Evolutionary conservation across 805 yeast genomes (phyloP), one percentile per base, ranked within the genome.

Genomic region (Pichia exigua): DNA sequence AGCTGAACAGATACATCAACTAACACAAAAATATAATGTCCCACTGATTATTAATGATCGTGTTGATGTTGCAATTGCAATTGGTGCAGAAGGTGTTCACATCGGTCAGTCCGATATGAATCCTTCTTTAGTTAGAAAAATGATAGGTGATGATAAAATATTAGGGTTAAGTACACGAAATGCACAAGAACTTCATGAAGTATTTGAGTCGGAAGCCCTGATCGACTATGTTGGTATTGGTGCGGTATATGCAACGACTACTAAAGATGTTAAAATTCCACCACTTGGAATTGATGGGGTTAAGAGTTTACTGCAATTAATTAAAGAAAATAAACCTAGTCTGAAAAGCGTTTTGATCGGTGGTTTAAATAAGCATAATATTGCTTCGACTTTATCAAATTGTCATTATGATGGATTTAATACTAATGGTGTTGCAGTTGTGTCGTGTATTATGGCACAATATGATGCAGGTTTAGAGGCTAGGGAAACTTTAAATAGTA

Each of bases 61-160:
- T 48, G 76, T 88, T 2, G 97, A 90, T 62, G 88, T 91, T 13
- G 97, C 96, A 0, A 69, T 91, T 44, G 97, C 97, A 0, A 74
- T 88, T 51, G 94, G 78, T 58, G 95, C 95, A 2, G 96, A 88
- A 56, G 54, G 54, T 35, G 84, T 91, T 10, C 97, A 90, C 69
- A 87, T 90, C 21, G 97, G 97, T 0, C 97, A 90, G 65, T 90
- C 83, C 49, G 97, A 90, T 63, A 87, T 90, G 87, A 76, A 77
- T 12, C 80, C 80, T 1, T 60, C 60, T 1, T 59, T 74, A 40
- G 94, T 80, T 1, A 68, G 97, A 39, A 61, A 71, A 59, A 61
- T 88, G 32, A 66, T 89, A 13, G 96, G 97, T 0, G 79, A 83
- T 0, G 75, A 79, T 51, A 88, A 85, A 67, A 82, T 90, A 53